Conservation (phyloP, 805 yeast genomes). For the Dipodascus albidus region DNA sequence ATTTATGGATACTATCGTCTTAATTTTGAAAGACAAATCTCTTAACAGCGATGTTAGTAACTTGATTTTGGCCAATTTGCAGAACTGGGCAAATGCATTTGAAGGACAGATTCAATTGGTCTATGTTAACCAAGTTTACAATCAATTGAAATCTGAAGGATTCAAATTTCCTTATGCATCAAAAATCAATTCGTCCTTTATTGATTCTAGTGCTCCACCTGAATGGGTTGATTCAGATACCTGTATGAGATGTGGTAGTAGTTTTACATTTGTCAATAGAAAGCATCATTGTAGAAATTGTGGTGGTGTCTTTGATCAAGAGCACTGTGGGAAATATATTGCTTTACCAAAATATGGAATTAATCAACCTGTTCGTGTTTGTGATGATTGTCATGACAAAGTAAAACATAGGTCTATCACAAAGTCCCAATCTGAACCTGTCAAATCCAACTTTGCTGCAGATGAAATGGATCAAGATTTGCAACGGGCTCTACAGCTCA, state of each 20-base stretch:
- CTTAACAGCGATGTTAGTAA: constrained; percentile 44
- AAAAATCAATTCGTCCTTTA: constrained; percentile 37
- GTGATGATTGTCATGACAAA: constrained; percentile 77
- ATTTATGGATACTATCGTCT: constrained; percentile 67
- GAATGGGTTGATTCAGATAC: constrained; percentile 95
- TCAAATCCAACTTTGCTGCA: constrained; percentile 12
- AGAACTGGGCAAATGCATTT: constrained; percentile 70
- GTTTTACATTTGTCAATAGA: constrained; percentile 72
- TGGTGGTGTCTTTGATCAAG: constrained; percentile 87
- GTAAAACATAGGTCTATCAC: constrained; percentile 25
- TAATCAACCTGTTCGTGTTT: constrained; percentile 80
- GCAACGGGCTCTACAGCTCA: constrained; percentile 64
- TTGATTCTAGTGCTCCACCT: constrained; percentile 89
- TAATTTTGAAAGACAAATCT: constrained; percentile 26
- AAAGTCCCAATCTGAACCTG: constrained; percentile 9
- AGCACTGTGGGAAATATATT: constrained; percentile 63
- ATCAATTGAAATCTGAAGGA: constrained; percentile 46
- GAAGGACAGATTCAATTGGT: constrained; percentile 51
- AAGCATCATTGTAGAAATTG: constrained; percentile 96
- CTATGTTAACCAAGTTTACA: constrained; percentile 54
- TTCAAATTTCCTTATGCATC: constrained; percentile 49
- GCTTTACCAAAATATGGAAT: constrained; percentile 80
- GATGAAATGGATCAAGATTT: constrained; percentile 65
- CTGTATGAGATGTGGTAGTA: constrained; percentile 83
- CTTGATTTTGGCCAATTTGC: constrained; percentile 51